Base-by-base conservation (phyloP, 2,329 filamentous ascomycete genomes). In the Atkinsonella hypoxylon region DNA sequence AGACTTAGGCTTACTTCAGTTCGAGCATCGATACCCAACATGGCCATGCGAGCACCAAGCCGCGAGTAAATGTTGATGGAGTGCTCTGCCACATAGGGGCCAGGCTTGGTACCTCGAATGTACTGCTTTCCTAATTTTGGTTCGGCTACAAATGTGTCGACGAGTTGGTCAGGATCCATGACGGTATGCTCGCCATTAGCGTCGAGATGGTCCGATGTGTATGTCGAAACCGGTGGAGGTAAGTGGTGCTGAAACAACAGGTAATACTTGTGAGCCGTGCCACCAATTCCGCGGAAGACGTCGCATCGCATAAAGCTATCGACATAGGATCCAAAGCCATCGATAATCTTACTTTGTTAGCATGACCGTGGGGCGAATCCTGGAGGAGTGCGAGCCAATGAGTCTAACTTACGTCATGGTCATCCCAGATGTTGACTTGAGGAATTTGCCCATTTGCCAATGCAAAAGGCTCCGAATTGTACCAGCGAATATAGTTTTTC, bases 371-470 rank as follows among this genome's bases (percentile, higher is more conserved):
- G 3, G 12, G 9, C 8, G 4, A 22, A 18, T 13, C n/a, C 40
- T 26, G 12, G 18, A 20, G 20, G 17, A 18, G 17, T 31, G 20
- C 2, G 10, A 9, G 3, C 6, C 18, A 13, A 20, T 47, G 4
- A 15, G 15, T 9, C 38, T 13, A n/a, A 78, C 70, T 77, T 71
- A 79, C 64, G 63, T 93, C 87, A 64, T 97, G 93, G 59, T 98
- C 93, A 65, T 98, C 93, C 90, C 91, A 98, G 43, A 98, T 87
- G 62, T 97, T 98, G 57, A 98, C 71, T 79, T 95, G 94, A 1
- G 93, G 83, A 54, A 98, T 97, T 64, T 96, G 89, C 1, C 86
- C 85, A 58, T 90, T 94, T 34, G 88, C 88, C 60, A 85, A 75
- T 1, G 87, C 84, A 66, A 96, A 98, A 1, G 94, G 78, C 32